Base-by-base conservation (phyloP, 768 basidiomycete species). In the Udeniomyces megalosporus region DNA sequence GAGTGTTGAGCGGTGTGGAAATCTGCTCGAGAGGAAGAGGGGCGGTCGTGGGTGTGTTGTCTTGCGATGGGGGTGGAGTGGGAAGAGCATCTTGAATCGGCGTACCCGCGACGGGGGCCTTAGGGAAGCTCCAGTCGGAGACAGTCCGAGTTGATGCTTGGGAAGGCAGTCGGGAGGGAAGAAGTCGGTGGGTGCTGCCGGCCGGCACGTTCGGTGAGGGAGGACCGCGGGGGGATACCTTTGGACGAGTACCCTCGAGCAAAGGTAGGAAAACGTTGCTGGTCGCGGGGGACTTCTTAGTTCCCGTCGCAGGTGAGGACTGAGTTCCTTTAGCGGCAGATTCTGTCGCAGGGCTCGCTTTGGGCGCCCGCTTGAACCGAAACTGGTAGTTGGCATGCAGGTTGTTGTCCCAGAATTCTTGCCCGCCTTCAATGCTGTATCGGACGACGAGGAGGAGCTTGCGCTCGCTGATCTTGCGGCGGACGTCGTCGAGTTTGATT, bases 351-450 rank as follows among this genome's bases (percentile, higher is more conserved):
- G 45, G 49, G 44, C 24, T 26, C 65, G 50, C 67, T 67, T 73
- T 74, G 38, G 38, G 38, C 8, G 38, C 38, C 17, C 38, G 38
- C 48, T 71, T 71, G 70, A 96, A 92, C 60, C 77, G 80, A 59
- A 86, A 80, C 51, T 81, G 76, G 72, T 93, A 96, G 71, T 97
- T 88, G 58, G 77, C 71, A 1, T 84, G 84, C 28, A 68, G 71
- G 70, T 95, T 93, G 75, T 88, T 92, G 73, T 97, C 93, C 93
- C 93, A 96, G 62, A 85, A 80, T 72, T 96, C 91, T 67, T 77
- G 74, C 0, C 85, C 86, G 28, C 83, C 81, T 14, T 71, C 74
- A 66, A 75, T 75, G 20, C 76, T 72, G 68, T 85, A 90, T 58
- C 87, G 77, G 50, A 96, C 74, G 2, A 87, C 88, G 49, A 95